Conservation (phyloP, 2,329 filamentous ascomycete genomes). For the Raffaelea ambrosiae region DNA sequence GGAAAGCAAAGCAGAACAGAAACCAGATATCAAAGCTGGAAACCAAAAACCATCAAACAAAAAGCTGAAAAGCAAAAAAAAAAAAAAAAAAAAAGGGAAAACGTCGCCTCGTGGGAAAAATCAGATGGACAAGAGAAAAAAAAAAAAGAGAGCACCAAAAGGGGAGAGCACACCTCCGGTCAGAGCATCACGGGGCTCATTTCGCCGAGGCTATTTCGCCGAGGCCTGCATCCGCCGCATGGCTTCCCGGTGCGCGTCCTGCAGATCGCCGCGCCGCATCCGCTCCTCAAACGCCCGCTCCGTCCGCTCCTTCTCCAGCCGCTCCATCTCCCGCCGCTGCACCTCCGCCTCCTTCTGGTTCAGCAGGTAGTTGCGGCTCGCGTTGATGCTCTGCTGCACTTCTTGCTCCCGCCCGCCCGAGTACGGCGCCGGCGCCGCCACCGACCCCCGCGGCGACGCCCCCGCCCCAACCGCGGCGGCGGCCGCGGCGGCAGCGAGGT, state of each 20-base stretch:
- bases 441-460: too few species aligned
- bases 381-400: constrained; percentile 40
- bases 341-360: constrained; percentile 56
- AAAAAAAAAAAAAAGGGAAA: background rate
- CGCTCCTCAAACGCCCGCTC: constrained; percentile 61
- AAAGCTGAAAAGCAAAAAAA: background rate
- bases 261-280: constrained; percentile 68
- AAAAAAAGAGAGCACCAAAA: background rate
- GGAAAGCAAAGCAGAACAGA: background rate
- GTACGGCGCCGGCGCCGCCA: constrained; percentile 12
- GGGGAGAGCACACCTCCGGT: background rate
- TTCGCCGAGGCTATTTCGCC: constrained; percentile 13
- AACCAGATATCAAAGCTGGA: too few species aligned
- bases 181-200: too few species aligned
- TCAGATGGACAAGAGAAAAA: background rate
- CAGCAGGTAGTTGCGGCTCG: constrained; percentile 47
- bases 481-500: constrained; percentile 11
- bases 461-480: too few species aligned
- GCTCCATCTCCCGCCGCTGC: constrained; percentile 49
- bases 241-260: constrained; percentile 69
- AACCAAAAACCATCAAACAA: background rate
- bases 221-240: constrained; percentile 67
- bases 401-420: constrained; percentile 27
- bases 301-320: constrained; percentile 45
- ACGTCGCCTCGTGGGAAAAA: background rate